Base-by-base conservation (phyloP, 2,329 filamentous ascomycete species). In the Coniella lustricola region DNA sequence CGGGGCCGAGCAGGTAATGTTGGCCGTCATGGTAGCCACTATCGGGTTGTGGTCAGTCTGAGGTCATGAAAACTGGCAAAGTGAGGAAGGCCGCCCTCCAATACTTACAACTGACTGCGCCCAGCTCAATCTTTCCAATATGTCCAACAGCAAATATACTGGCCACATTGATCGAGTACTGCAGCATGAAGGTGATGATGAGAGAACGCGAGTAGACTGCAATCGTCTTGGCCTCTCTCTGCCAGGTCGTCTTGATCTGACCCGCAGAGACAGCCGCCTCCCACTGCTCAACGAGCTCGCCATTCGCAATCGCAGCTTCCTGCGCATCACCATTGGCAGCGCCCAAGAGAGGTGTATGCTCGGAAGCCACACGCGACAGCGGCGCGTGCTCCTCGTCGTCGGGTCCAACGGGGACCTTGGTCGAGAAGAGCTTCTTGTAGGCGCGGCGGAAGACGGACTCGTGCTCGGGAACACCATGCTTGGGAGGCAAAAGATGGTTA, bases 211-310 rank as follows among this genome's bases (percentile, higher is more conserved):
- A 84, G 62, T 90, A 90, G 54, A 76, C 74, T 25, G 76, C 70
- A 35, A 97, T 75, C 1, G 90, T 90, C 69, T 90, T 90, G 36
- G 85, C 75, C 71, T 97, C 91, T 54, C 90, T 81, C 65, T 86
- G 84, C 90, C 90, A 97, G 4, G 89, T 94, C 4, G 90, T 96
- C 46, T 84, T 83, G 55, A 97, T 90, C 60, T 82, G 78, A 10
- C 90, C 89, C 0, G 85, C 79, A 1, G 81, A 77, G 10, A 96
- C 86, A 0, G 90, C 91, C 53, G 90, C 85, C 54, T 91, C 84
- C 89, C 89, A 95, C 61, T 87, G 84, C 58, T 81, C 76, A 56
- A 85, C 79, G 44, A 90, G 72, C 44, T 77, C 72, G 39, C 81
- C 78, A 4, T 74, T 68, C 4, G 68, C 71, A 10, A 48, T 71